phyloP scores from a whole-genome alignment of 2,329 filamentous ascomycete genomes.

The Phialophora verrucosa region DNA sequence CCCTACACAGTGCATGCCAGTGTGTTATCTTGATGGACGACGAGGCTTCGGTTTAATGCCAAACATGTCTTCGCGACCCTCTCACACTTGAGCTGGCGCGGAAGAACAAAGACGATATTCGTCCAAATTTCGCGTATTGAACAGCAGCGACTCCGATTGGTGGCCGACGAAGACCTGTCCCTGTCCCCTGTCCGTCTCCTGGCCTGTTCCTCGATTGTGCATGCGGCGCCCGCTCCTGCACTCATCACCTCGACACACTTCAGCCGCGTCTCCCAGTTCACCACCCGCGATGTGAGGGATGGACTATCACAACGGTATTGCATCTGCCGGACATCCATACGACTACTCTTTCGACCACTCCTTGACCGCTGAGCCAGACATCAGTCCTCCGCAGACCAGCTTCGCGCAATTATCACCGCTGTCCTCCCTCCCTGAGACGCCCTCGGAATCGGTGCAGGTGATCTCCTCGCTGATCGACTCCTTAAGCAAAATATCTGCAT shows the following conservation, averaged over 20 bases:
- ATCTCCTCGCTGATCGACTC: conserved; percentile 68
- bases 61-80: conserved; percentile 2
- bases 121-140: conserved; percentile 26
- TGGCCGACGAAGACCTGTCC: conserved; percentile 8
- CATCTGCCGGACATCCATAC: conserved; percentile 24
- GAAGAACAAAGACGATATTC: not conserved
- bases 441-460: conserved; percentile 43
- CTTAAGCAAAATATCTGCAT: conserved; percentile 64
- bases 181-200: conserved; percentile 17
- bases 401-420: conserved; percentile 10
- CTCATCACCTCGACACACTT: conserved; percentile 9
- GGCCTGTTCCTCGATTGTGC: conserved; percentile 11
- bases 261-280: conserved; percentile 6
- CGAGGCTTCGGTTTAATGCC: conserved; percentile 6
- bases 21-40: not conserved
- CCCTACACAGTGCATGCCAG: not conserved
- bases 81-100: not conserved
- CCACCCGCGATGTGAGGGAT: conserved; percentile 30
- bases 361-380: not conserved
- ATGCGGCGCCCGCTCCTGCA: conserved; percentile 21
- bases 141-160: conserved; percentile 21
- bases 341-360: conserved; percentile 7
- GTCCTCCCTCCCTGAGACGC: conserved; percentile 16
- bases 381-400: conserved; percentile 10
- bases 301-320: conserved; percentile 25